Evolutionary conservation across 1,139 yeast genomes (phyloP).

Genomic region (Suhomyces maxii): DNA sequence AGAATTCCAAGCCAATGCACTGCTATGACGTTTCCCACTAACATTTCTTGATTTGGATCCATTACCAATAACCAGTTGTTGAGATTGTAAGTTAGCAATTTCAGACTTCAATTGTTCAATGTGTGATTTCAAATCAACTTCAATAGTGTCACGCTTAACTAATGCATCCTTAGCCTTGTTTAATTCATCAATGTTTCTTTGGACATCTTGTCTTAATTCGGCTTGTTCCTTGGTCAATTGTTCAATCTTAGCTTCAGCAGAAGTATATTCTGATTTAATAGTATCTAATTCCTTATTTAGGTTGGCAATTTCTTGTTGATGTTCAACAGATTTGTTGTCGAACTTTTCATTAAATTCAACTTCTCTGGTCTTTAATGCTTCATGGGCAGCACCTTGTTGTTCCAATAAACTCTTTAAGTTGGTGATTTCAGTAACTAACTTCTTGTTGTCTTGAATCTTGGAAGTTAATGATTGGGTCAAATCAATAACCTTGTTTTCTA

Average conservation of each 20-base stretch:
- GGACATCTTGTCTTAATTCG: conserved; percentile 62
- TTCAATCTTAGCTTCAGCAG: conserved; percentile 63
- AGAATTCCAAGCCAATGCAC: conserved; percentile 40
- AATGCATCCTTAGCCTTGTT: conserved; percentile 62
- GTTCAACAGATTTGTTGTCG: conserved; percentile 47
- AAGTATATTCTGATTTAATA: conserved; percentile 59
- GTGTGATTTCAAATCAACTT: conserved; percentile 66
- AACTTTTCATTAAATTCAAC: conserved; percentile 51
- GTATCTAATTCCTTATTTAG: conserved; percentile 59
- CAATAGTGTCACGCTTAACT: conserved; percentile 64
- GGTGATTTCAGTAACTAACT: conserved; percentile 62
- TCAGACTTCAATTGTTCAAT: conserved; percentile 70
- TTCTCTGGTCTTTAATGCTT: conserved; percentile 55
- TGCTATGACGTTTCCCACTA: conserved; percentile 41
- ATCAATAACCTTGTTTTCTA: conserved; percentile 95
- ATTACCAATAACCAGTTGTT: conserved; percentile 16
- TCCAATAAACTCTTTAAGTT: conserved; percentile 54
- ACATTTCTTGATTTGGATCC: conserved; percentile 28
- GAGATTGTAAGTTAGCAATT: conserved; percentile 52
- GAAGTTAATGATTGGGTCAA: conserved; percentile 80
- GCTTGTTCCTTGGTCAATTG: conserved; percentile 66
- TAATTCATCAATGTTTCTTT: conserved; percentile 60
- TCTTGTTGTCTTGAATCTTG: conserved; percentile 78
- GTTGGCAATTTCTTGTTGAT: conserved; percentile 49
- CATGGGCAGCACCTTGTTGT: conserved; percentile 60